These are phyloP conservation scores for Aspergillus ustus DNA, from an alignment of 2,329 filamentous ascomycete species.

Conservation along the genomic window DNA sequence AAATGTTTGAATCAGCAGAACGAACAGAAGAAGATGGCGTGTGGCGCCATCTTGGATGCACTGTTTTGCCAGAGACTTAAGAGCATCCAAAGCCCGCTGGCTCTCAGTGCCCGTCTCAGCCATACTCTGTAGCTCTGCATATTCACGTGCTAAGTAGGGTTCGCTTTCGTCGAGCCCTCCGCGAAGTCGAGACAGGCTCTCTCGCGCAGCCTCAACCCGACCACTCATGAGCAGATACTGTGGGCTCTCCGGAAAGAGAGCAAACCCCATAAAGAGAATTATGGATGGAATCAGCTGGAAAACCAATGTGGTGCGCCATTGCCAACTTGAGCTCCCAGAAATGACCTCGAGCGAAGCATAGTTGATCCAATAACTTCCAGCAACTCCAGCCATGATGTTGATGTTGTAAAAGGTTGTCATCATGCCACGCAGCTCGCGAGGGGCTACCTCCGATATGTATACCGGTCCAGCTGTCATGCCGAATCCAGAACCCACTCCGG, in stretches of 20 bases:
- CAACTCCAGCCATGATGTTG: constrained; percentile 27
- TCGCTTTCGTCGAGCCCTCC: constrained; percentile 21
- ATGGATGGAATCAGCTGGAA: constrained; percentile 27
- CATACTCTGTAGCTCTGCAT: constrained; percentile 20
- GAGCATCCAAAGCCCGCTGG: constrained; percentile 7
- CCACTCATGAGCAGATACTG: constrained; percentile 33
- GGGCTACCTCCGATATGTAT: constrained; percentile 86
- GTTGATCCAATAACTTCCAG: constrained; percentile 30
- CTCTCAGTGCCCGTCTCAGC: constrained; percentile 14
- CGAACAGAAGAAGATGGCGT: constrained; percentile 33
- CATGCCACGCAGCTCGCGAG: constrained; percentile 66
- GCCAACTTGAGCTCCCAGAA: constrained; percentile 22
- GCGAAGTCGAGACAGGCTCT: constrained; percentile 26
- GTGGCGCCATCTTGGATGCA: constrained; percentile 20
- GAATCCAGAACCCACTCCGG: constrained; percentile 24
- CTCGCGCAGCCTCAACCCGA: constrained; percentile 26
- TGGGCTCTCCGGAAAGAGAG: constrained; percentile 33
- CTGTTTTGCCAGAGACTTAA: constrained; percentile 12
- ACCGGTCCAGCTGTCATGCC: constrained; percentile 64
- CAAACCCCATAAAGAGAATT: constrained; percentile 26
- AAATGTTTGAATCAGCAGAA: constrained; percentile 35
- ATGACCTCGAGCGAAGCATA: constrained; percentile 23
- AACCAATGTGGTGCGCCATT: constrained; percentile 25
- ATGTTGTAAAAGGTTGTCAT: constrained; percentile 30
- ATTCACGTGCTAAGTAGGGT: constrained; percentile 23